Evolutionary conservation across 352 stramenopile genomes (phyloP), one percentile per base, ranked within the genome.

Genomic region (Stephanocyclus meneghinianus): DNA sequence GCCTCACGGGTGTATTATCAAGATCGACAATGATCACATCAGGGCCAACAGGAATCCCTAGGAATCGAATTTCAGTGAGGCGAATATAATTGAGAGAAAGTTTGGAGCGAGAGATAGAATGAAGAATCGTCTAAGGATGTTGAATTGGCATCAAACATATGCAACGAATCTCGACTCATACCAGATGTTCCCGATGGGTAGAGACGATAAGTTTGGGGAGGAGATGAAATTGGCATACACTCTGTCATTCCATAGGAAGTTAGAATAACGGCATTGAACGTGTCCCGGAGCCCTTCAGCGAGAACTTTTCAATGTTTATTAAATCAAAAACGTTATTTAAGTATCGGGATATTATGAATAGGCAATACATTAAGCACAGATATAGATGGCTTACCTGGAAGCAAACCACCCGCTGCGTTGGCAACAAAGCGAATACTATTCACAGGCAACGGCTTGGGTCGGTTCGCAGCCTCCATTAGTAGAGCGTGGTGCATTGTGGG

Each of bases 221-320:
- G 85, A 44, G 78, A 83, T 11, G 70, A 81, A 56, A 91, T 91
- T 2, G 85, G 85, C 85, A 91, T 88, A 68, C 81, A 91, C 66
- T 91, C 85, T 15, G 85, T 91, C 85, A 91, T 91, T 48, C 85
- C 85, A 76, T 91, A 91, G 32, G 40, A 68, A 1, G 85, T 60
- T 26, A 60, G 80, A 55, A 90, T 63, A 32, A 90, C 75, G 8
- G 76, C 77, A 11, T 71, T 44, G 70, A 90, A 90, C 0, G 71
- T 80, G 21, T 74, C 29, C 48, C 64, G 37, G 0, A 90, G 59
- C 53, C 80, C 63, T 32, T 78, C 44, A 0, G 84, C 84, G 8
- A 90, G 62, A 16, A 60, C 51, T 29, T 16, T 15, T 6, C 13
- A 26, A 15, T 53, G 45, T 21, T 53, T 11, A 21, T 26, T 2